Conservation (phyloP, 2,329 filamentous ascomycete genomes). For the Neopestalotiopsis rosae region DNA sequence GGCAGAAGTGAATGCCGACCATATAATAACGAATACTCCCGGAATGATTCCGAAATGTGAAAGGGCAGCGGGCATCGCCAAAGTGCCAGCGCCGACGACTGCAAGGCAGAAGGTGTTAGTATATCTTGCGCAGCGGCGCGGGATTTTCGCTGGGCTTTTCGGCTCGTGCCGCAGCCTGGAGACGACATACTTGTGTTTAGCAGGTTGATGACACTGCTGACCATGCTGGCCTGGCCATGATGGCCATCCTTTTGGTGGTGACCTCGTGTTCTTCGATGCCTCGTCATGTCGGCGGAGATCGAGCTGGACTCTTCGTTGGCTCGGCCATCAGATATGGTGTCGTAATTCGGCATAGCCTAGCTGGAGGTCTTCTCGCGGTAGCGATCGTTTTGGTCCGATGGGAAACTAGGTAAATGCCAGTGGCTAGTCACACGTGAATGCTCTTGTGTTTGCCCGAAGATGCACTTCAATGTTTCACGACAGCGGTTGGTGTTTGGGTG, state of each 20-base stretch:
- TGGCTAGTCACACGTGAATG: background rate
- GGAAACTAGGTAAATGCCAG: background rate
- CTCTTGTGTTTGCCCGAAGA: background rate
- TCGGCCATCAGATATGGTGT: slow-evolving; percentile 55
- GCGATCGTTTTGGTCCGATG: background rate
- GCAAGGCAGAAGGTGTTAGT: slow-evolving; percentile 26
- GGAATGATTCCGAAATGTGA: slow-evolving; percentile 94
- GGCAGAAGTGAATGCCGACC: slow-evolving; percentile 86
- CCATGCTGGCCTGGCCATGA: slow-evolving; percentile 80
- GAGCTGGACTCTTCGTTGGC: slow-evolving; percentile 41
- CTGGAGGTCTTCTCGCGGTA: background rate
- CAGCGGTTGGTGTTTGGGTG: background rate
- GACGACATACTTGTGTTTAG: slow-evolving; percentile 83
- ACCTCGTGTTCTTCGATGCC: slow-evolving; percentile 61
- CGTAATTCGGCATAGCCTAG: slow-evolving; percentile 60
- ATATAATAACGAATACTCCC: slow-evolving; percentile 83
- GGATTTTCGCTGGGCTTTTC: background rate
- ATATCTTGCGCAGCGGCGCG: slow-evolving; percentile 19
- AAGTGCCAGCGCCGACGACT: slow-evolving; percentile 93
- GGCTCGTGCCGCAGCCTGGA: background rate
- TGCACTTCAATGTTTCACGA: slow-evolving; percentile 6
- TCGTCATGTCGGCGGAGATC: slow-evolving; percentile 52
- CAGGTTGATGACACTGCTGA: slow-evolving; percentile 92
- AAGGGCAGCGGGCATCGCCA: slow-evolving; percentile 94
- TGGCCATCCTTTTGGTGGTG: slow-evolving; percentile 68